phyloP scores from a whole-genome alignment of 129 eudicot species.

The Gnaphalium uliginosum region DNA sequence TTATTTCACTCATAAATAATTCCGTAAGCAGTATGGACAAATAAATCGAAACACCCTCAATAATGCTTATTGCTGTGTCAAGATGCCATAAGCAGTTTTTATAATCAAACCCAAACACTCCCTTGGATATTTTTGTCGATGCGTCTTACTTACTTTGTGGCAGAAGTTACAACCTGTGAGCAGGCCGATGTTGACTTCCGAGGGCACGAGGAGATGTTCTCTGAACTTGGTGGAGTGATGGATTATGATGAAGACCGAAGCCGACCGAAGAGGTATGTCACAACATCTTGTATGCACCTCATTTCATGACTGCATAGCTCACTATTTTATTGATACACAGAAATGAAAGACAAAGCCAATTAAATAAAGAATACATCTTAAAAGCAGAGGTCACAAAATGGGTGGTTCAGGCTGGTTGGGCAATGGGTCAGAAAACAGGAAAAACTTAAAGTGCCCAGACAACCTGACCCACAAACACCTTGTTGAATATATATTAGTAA shows the following conservation, averaged over 20 bases:
- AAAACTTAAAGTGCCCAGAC: not conserved
- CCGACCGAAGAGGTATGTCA: conserved; percentile 37
- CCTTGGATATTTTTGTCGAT: conserved; percentile 31
- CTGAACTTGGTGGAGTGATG: conserved; percentile 88
- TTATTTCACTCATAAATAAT: not conserved
- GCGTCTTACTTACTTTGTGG: conserved; percentile 66
- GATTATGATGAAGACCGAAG: conserved; percentile 52
- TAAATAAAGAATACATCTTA: not conserved
- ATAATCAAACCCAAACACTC: not conserved
- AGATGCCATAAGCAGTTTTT: not conserved
- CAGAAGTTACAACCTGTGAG: conserved; percentile 87
- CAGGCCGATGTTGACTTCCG: conserved; percentile 81
- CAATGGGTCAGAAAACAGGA: not conserved
- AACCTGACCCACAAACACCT: not conserved
- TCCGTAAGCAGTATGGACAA: not conserved
- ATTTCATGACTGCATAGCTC: conserved; percentile 5
- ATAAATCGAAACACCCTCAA: not conserved
- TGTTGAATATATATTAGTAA: not conserved
- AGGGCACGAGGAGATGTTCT: conserved; percentile 82
- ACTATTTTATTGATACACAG: not conserved
- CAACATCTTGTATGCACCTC: conserved; percentile 19
- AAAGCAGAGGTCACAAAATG: not conserved
- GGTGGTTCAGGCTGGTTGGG: not conserved
- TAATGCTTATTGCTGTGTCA: not conserved
- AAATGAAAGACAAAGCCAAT: not conserved